A percentile compares a stretch with the other conserved stretches of the same genome.
phyloP scores from a whole-genome alignment of 2,329 filamentous ascomycete species.

The Boeremia lycopersici region DNA sequence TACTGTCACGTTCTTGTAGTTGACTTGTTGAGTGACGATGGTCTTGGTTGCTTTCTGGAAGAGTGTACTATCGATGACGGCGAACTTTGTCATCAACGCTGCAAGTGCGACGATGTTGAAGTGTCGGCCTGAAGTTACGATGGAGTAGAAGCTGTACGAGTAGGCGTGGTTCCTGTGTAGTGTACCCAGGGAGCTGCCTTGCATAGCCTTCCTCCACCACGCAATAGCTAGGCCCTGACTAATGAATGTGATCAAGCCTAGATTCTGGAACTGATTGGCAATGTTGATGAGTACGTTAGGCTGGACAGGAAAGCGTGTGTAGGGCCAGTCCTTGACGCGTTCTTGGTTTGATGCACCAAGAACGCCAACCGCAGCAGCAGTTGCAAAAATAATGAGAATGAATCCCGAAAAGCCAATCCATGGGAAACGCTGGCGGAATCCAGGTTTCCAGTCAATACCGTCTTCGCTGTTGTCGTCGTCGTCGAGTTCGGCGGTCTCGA shows the following conservation, averaged over 20 bases:
- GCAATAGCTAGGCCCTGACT: conserved; percentile 33
- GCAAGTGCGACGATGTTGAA: conserved; percentile 35
- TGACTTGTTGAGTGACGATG: conserved; percentile 23
- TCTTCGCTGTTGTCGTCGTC: conserved; percentile 9
- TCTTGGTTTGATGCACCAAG: conserved; percentile 21
- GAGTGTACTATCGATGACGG: conserved; percentile 31
- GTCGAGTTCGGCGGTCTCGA: conserved; percentile 18
- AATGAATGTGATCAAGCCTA: conserved; percentile 30
- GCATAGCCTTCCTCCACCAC: conserved; percentile 33
- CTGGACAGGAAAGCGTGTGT: conserved; percentile 23
- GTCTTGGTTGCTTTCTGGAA: conserved; percentile 33
- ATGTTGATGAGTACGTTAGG: conserved; percentile 36
- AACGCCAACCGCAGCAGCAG: conserved; percentile 25
- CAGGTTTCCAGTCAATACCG: conserved; percentile 33
- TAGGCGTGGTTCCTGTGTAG: conserved; percentile 33
- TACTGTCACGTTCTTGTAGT: conserved; percentile 26
- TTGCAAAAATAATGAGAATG: conserved; percentile 25
- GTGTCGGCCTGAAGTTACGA: conserved; percentile 26
- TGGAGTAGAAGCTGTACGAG: conserved; percentile 32
- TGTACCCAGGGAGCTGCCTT: conserved; percentile 25
- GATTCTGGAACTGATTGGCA: conserved; percentile 32
- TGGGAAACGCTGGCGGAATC: conserved; percentile 30
- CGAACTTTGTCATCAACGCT: conserved; percentile 35
- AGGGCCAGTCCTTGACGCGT: conserved; percentile 28
- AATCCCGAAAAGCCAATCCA: conserved; percentile 30